phyloP scores from a whole-genome alignment of 1,284 basidiomycete species.

The Pseudozyma hubeiensis region DNA sequence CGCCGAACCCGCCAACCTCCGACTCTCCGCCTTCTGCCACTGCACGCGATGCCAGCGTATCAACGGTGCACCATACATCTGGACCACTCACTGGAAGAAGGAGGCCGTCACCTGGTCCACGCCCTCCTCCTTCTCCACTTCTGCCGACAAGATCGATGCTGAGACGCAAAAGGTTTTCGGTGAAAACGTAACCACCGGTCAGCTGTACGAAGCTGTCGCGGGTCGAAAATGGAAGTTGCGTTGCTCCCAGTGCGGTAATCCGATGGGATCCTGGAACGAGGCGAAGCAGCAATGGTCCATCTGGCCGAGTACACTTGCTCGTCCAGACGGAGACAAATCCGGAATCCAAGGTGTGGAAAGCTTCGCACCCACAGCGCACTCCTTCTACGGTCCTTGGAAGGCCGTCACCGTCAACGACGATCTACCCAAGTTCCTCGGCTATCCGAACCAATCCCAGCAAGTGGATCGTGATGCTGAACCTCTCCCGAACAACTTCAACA shows the following conservation, averaged over 20 bases:
- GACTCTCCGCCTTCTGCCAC: conserved; percentile 56
- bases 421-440: conserved; percentile 39
- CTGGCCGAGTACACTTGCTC: conserved; percentile 52
- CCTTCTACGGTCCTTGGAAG: conserved; percentile 47
- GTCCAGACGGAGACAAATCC: conserved; percentile 31
- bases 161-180: conserved; percentile 19
- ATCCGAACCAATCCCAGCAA: conserved; percentile 37
- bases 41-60: conserved; percentile 61
- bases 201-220: conserved; percentile 47
- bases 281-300: conserved; percentile 58
- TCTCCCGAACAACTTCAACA: conserved; percentile 23
- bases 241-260: conserved; percentile 58
- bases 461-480: conserved; percentile 34
- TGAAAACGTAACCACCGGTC: conserved; percentile 19
- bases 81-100: conserved; percentile 59
- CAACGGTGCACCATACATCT: conserved; percentile 60
- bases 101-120: conserved; percentile 54
- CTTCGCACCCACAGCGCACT: conserved; percentile 33
- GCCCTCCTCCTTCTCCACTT: not conserved
- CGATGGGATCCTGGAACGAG: conserved; percentile 59
- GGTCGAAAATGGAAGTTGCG: conserved; percentile 61
- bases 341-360: conserved; percentile 17
- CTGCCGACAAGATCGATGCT: conserved; percentile 5
- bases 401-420: conserved; percentile 31
- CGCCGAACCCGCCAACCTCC: conserved; percentile 35